Evolutionary conservation across 1,139 yeast genomes (phyloP), one percentile per base, ranked within the genome.

Genomic region (Magnusiomyces fungicola): DNA sequence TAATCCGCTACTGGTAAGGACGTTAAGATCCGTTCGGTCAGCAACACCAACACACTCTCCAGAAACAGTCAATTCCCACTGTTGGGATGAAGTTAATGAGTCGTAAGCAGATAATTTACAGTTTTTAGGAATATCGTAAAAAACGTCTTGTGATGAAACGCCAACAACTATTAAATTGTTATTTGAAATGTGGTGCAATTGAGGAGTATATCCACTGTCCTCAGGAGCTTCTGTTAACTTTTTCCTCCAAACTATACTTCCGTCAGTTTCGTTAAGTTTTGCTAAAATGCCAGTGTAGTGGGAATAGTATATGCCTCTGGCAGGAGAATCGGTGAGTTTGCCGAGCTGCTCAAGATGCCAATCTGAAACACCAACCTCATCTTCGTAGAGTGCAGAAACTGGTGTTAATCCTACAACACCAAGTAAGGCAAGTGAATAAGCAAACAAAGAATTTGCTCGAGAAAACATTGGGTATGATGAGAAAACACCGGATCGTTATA

Each of bases 321-420:
- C 45, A 22, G 38, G 43, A 33, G 33, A 43, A 40, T 50, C 46
- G 14, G 48, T 45, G 9, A 63, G 48, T 14, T 47, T 21, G 27
- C 68, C 68, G 14, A 64, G 43, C 9, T 55, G 54, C 12, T 49
- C 50, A 9, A 49, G 46, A 38, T 58, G 63, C 68, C 68, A 64
- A 48, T 64, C 68, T 9, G 59, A 57, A 12, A 52, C 56, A 48
- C 53, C 62, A 2, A 67, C 68, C 46, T 64, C 68, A 46, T 64
- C 68, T 9, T 54, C 52, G 45, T 50, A 64, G 27, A 63, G 63
- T 3, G 64, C 64, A 33, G 36, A 21, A n/a, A 39, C 53, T 24
- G 44, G 49, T n/a, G 44, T 39, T 9, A 34, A 7, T 18, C 38
- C 5, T 23, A 34, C 6, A 34, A 23, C 38, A 34, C 38, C 6